Evolutionary conservation across 2,329 filamentous ascomycete genomes (phyloP).

Genomic region (Colletotrichum higginsianum): DNA sequence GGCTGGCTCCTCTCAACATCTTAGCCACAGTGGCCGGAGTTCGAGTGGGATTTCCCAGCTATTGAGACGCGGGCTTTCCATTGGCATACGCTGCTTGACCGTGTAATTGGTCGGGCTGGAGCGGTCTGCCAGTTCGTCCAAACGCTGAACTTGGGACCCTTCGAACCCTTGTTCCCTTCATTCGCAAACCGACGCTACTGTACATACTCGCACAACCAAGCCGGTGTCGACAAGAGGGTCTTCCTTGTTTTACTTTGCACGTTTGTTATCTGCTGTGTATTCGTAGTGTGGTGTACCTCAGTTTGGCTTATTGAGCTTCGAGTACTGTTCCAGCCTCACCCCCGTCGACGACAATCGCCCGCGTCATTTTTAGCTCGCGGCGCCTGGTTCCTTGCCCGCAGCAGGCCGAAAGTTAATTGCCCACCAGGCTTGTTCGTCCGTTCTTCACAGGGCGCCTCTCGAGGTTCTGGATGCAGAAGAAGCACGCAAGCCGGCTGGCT

Average conservation of each 20-base stretch:
- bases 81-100: conserved; percentile 14
- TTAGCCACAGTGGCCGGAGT: conserved; percentile 3
- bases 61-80: conserved; percentile 21
- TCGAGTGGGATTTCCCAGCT: conserved; percentile 25
- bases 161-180: conserved; percentile 10
- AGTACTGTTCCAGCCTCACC: conserved; percentile 39
- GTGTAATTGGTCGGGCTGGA: conserved; percentile 14
- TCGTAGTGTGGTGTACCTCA: background rate
- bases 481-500: conserved; percentile 35
- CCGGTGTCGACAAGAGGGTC: background rate
- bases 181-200: conserved; percentile 1
- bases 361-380: conserved; percentile 39
- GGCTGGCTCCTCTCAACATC: conserved; percentile 18
- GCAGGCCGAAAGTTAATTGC: conserved; percentile 39
- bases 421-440: conserved; percentile 17
- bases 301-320: conserved; percentile 20
- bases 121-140: conserved; percentile 34
- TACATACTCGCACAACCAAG: background rate
- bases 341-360: conserved; percentile 37
- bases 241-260: conserved; percentile 7
- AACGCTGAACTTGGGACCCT: conserved; percentile 13
- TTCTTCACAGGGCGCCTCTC: conserved; percentile 33
- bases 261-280: too few relatives aligned
- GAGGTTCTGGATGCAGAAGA: conserved; percentile 40
- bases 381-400: conserved; percentile 39